Conservation (phyloP, 164 flowering plant genomes). For the Chimonanthus salicifolius region DNA sequence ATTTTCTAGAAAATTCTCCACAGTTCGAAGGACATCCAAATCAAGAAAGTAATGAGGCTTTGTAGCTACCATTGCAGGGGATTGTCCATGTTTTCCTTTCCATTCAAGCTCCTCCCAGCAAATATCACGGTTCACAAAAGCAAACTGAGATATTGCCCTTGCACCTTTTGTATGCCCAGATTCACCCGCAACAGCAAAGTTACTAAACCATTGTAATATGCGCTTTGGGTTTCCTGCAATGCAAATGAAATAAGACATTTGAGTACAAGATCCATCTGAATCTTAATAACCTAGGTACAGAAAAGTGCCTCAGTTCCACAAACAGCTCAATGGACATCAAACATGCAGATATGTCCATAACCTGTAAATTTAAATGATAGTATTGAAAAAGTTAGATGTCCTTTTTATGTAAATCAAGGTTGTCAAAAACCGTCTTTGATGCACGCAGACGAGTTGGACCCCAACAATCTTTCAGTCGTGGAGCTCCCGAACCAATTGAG, state of each 20-base stretch:
- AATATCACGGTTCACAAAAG: constrained; percentile 80
- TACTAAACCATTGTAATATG: constrained; percentile 71
- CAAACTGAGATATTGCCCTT: constrained; percentile 76
- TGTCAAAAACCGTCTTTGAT: too few relatives aligned
- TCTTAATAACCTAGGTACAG: background rate
- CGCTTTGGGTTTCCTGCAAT: constrained; percentile 74
- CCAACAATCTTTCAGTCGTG: too few relatives aligned
- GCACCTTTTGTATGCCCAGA: constrained; percentile 72
- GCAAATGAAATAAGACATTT: background rate
- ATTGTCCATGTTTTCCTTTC: constrained; percentile 96
- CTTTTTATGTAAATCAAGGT: too few relatives aligned
- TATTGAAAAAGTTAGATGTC: too few relatives aligned
- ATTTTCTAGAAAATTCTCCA: constrained; percentile 80
- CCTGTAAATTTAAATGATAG: background rate
- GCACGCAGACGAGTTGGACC: too few relatives aligned
- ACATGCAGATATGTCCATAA: background rate
- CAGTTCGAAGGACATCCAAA: constrained; percentile 70
- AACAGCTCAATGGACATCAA: background rate
- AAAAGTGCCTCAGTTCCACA: too few relatives aligned
- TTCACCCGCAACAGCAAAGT: constrained; percentile 40
- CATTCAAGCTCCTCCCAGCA: constrained; percentile 99
- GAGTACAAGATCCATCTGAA: background rate
- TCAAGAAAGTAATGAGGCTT: constrained; percentile 98
- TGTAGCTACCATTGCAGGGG: constrained; percentile 96
- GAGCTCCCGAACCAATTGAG: too few relatives aligned